Conservation (phyloP, 1,139 yeast species). For the Yamadazyma oceani region DNA sequence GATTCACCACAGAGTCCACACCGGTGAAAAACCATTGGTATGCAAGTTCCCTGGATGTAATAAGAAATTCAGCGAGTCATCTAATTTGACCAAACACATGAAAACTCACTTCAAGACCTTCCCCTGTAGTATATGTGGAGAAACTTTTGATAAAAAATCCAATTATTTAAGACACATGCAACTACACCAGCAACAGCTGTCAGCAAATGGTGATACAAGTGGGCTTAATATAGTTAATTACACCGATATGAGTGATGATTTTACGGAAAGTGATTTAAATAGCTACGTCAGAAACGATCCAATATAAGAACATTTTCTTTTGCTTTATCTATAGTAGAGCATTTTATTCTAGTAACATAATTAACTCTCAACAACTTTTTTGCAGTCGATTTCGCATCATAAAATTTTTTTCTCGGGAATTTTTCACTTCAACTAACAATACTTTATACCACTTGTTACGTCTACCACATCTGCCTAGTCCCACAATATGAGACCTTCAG, state of each 20-base stretch:
- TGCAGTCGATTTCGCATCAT: not conserved
- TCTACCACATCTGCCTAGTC: no score
- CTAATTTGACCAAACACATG: constrained; percentile 87
- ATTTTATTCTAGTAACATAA: no score
- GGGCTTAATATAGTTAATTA: no score
- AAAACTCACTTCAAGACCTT: constrained; percentile 55
- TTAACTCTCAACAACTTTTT: not conserved
- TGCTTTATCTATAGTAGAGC: no score
- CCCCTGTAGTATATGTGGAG: constrained; percentile 52
- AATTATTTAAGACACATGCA: constrained; percentile 42
- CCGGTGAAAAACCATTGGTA: constrained; percentile 71
- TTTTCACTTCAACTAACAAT: not conserved
- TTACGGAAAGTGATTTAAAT: no score
- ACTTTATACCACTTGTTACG: no score
- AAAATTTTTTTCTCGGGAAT: not conserved
- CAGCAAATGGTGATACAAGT: no score
- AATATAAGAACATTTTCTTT: no score
- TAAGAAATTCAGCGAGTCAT: constrained; percentile 83
- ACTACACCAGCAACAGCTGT: constrained; percentile 14
- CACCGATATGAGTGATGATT: no score
- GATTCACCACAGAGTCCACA: constrained; percentile 54
- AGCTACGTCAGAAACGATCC: no score
- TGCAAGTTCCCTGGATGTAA: constrained; percentile 84
- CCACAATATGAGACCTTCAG: constrained; percentile 35
- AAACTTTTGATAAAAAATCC: constrained; percentile 48